Evolutionary conservation across 192 early-diverging fungal genomes (phyloP).

Genomic region (Haplosporangium gracile): DNA sequence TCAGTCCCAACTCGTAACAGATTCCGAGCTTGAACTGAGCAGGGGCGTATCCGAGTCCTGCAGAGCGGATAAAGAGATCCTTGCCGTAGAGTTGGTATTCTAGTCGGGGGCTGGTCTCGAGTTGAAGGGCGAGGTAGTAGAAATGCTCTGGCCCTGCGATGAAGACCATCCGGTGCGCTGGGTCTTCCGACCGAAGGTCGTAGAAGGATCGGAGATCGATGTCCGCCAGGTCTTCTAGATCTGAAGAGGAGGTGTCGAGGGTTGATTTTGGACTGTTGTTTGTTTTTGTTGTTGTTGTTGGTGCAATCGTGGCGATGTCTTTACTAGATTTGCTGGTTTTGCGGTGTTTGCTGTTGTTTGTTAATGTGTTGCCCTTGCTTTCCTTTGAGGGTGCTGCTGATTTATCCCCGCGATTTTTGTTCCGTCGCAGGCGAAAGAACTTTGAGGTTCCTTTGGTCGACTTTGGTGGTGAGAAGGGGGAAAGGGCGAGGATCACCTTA

Average conservation of each 20-base stretch:
- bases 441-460: neutral
- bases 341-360: neutral
- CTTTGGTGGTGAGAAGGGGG: neutral
- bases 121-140: conserved; percentile 47
- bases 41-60: conserved; percentile 70
- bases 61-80: conserved; percentile 69
- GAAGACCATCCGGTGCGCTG: conserved; percentile 22
- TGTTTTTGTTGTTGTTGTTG: neutral
- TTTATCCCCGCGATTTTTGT: neutral
- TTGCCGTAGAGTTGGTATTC: conserved; percentile 62
- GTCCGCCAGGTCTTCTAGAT: conserved; percentile 8
- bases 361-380: neutral
- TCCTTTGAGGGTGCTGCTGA: neutral
- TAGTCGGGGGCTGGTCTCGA: conserved; percentile 33
- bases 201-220: conserved; percentile 31
- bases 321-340: neutral
- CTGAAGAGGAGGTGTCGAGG: neutral
- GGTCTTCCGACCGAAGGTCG: conserved; percentile 26
- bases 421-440: neutral
- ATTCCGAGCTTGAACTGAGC: conserved; percentile 69
- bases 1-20: conserved; percentile 68
- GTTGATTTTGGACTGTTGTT: neutral
- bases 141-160: conserved; percentile 50
- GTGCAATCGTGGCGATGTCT: neutral
- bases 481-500: neutral